Conservation (phyloP, 2,329 filamentous ascomycete species). For the Neonectria ditissima region DNA sequence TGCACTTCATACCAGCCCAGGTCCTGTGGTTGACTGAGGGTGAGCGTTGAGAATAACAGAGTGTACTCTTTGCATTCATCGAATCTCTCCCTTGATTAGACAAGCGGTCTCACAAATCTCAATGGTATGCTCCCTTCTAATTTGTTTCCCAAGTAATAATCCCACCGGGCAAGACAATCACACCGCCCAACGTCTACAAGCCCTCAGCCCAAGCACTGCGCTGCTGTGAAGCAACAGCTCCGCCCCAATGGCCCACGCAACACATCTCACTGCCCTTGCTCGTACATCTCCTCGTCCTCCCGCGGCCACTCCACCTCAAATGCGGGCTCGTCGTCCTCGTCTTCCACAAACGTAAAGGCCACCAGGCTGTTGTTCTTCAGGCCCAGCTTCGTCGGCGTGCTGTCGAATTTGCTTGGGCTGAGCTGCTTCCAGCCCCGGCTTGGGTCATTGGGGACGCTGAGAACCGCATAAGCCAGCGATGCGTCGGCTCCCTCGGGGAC, state of each 20-base stretch:
- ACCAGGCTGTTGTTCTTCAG: slow-evolving; percentile 61
- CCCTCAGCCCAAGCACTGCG: neutral
- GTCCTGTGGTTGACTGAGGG: too few relatives aligned
- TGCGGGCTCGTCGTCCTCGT: slow-evolving; percentile 53
- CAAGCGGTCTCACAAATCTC: neutral
- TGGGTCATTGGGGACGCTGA: slow-evolving; percentile 59
- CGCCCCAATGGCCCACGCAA: neutral
- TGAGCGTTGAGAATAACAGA: neutral
- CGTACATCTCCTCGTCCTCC: slow-evolving; percentile 56
- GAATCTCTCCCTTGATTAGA: neutral
- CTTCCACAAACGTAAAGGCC: slow-evolving; percentile 61
- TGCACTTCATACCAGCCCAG: too few relatives aligned
- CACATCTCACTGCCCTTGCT: slow-evolving; percentile 17
- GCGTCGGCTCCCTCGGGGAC: slow-evolving; percentile 56
- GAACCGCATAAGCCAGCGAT: slow-evolving; percentile 60
- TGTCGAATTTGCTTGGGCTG: slow-evolving; percentile 48
- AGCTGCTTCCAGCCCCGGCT: slow-evolving; percentile 63
- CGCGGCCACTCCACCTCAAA: slow-evolving; percentile 61
- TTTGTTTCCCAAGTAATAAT: neutral
- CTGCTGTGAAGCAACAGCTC: neutral
- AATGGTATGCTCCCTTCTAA: neutral
- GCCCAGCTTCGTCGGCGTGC: slow-evolving; percentile 56
- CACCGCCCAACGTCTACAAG: neutral
- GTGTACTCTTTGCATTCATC: neutral
- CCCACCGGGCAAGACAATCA: neutral